Evolutionary conservation across 2,329 filamentous ascomycete species (phyloP), one percentile per base, ranked within the genome.

Genomic region (Aspergillus sojae): DNA sequence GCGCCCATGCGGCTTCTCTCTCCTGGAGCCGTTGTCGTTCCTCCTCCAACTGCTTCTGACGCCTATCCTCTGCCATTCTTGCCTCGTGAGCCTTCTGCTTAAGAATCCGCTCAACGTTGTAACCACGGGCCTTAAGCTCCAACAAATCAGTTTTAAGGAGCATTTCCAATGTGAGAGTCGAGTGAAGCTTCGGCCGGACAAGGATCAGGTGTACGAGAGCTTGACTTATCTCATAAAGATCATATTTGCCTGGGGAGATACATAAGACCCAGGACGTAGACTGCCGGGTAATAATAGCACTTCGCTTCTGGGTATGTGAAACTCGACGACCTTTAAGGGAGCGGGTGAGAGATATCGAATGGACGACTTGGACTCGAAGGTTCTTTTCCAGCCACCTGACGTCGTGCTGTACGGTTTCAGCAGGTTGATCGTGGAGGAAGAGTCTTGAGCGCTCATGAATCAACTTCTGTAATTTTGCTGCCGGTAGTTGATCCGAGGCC

Each of bases 101-200:
- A 26, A 99, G 84, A 66, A 99, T 98, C 57, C 95, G 90, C 73
- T 97, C 93, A 45, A 99, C 95, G 69, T 99, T 98, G 82, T 97
- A 98, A 1, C 95, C 95, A 67, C 95, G 92, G 64, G 89, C 88
- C 71, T 92, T 89, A 46, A 99, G 81, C 58, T 94, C 89, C 54
- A 91, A 86, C 28, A 99, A 83, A 70, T 94, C 92, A 10, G 95
- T 89, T 62, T 91, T 94, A 43, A 99, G 81, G 66, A 99, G 90
- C 59, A 93, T 94, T 78, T 98, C 95, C 61, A 99, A 88, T 60
- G 95, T 94, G 61, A 97, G 86, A 60, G 92, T 93, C 2, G 94
- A 93, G 73, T 96, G 91, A 71, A 96, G 91, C 67, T 92, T 94
- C 9, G 94, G 93, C 26, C 93, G 87, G 58, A 88, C 87, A 55